Base-by-base conservation (phyloP, 2,329 filamentous ascomycete species). In the Colletotrichum caudatum region DNA sequence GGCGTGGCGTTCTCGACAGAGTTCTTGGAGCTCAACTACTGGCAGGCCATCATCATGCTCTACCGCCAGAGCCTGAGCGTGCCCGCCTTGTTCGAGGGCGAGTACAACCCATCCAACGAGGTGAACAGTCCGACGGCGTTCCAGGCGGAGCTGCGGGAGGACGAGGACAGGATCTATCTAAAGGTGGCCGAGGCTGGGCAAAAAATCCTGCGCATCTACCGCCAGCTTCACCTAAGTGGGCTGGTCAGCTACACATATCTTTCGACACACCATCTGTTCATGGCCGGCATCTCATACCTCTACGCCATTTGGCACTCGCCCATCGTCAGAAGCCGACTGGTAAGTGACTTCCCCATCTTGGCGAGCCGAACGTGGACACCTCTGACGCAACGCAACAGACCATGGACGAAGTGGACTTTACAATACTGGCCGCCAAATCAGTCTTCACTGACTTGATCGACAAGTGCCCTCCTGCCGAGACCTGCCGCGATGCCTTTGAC, bases 301-400 rank as follows among this genome's bases (percentile, higher is more conserved):
- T 98, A 98, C 81, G 95, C 96, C 26, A 96, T 98, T 69, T 98
- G 95, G 95, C 95, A 98, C 81, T 98, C 95, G 14, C 91, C 94
- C 7, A 88, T 94, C 65, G 95, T 98, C 61, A 90, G 95, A 76
- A 94, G 92, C 79, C 91, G 93, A 68, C 84, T 98, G 81, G 93
- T 95, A 88, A 84, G 92, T 85, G n/a, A 39, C 48, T 29, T 56
- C 11, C 11, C 20, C 33, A n/a, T 48, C 26, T 11, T 62, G 33
- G 29, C 16, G 14, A 39, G 20, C 53, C 11, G 14, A 39, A 41
- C 33, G 29, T 56, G 26, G 5, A 33, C 6, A 18, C 8, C 53
- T 39, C 78, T 84, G 76, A 83, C 69, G 37, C 8, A 56, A n/a
- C 58, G 14, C 11, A 29, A 5, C 67, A 91, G 89, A 93, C 92